Evolutionary conservation across 345 rosid genomes (phyloP).

Genomic region (Sisymbrium irio): DNA sequence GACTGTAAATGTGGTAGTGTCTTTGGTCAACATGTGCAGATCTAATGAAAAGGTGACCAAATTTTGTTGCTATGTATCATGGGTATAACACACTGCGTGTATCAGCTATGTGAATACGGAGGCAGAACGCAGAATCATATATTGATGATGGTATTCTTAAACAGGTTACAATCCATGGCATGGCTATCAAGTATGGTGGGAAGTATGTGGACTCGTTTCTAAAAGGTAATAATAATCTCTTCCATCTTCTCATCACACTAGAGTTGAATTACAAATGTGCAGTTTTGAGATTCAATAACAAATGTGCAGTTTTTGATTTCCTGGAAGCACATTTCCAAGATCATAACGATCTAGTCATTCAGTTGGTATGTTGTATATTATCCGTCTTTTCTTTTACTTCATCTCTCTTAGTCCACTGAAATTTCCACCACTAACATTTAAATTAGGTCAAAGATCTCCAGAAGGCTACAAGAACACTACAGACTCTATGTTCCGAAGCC

Average conservation of each 20-base stretch:
- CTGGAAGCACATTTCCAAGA: conserved; percentile 62
- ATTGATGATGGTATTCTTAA: neutral
- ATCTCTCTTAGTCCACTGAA: conserved; percentile 5
- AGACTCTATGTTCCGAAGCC: conserved; percentile 87
- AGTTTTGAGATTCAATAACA: conserved; percentile 1
- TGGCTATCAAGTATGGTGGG: conserved; percentile 90
- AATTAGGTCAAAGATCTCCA: conserved; percentile 77
- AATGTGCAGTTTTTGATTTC: conserved; percentile 63
- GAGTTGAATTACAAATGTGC: neutral
- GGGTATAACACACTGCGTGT: neutral
- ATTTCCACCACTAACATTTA: conserved; percentile 2
- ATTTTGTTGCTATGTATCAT: neutral
- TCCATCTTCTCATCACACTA: conserved; percentile 2
- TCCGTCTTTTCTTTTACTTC: neutral
- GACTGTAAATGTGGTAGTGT: conserved; percentile 67
- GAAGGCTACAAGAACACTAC: conserved; percentile 84
- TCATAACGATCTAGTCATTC: conserved; percentile 57
- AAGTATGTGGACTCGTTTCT: conserved; percentile 73
- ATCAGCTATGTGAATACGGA: neutral
- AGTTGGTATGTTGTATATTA: conserved; percentile 48
- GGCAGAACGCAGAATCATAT: neutral
- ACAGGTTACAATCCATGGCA: conserved; percentile 65
- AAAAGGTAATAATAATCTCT: conserved; percentile 52
- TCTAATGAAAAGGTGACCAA: conserved; percentile 60
- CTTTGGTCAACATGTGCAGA: conserved; percentile 69